A percentile compares a stretch with the other conserved stretches of the same genome.
Conservation (phyloP, 2,329 filamentous ascomycete species). For the Colletotrichum sp. region DNA sequence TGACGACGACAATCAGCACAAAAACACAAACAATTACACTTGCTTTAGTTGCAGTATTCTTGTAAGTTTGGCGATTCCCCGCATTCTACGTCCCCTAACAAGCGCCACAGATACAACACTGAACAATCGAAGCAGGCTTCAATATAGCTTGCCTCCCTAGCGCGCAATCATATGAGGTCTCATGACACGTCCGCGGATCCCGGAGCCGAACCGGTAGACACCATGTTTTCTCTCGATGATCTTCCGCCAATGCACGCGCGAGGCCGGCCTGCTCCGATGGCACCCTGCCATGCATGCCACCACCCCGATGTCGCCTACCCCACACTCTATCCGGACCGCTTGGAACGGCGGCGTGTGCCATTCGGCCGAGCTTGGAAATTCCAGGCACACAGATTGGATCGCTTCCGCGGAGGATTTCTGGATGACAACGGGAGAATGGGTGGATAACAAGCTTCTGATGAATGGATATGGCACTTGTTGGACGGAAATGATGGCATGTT, state of each 20-base stretch:
- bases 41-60: background rate
- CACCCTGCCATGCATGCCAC: background rate
- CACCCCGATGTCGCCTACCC: background rate
- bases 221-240: background rate
- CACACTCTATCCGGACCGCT: background rate
- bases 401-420: background rate
- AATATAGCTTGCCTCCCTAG: background rate
- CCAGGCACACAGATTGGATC: background rate
- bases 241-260: constrained; percentile 13
- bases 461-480: background rate
- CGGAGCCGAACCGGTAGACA: background rate
- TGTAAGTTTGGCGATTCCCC: background rate
- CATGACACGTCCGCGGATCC: background rate
- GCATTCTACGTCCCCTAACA: background rate
- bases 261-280: background rate
- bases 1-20: background rate
- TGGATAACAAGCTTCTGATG: background rate
- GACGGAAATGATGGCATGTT: background rate
- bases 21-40: background rate
- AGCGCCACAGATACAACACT: background rate
- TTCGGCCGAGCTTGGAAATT: background rate
- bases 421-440: background rate
- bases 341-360: background rate
- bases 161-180: background rate
- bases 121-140: background rate